phyloP scores from a whole-genome alignment of 2,329 filamentous ascomycete species.

The Pseudogymnoascus sp. region DNA sequence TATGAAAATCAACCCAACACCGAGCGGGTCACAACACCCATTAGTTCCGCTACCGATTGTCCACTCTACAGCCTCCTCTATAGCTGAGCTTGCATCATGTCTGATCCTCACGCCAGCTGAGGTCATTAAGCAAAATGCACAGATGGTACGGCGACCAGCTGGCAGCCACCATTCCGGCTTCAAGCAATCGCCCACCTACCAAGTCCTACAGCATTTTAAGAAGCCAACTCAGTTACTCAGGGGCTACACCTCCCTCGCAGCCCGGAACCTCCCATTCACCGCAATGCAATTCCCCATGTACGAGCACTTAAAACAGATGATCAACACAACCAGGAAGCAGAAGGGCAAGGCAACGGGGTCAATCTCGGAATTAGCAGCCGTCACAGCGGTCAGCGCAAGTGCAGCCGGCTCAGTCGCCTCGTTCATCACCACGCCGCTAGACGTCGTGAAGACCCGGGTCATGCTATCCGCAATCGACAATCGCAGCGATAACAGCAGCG shows the following conservation, averaged over 20 bases:
- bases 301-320: slow-evolving; percentile 54
- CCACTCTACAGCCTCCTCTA: slow-evolving; percentile 64
- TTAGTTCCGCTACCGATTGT: slow-evolving; percentile 61
- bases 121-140: slow-evolving; percentile 88
- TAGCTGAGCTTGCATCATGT: slow-evolving; percentile 77
- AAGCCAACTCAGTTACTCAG: slow-evolving; percentile 48
- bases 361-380: slow-evolving; percentile 57
- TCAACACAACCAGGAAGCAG: slow-evolving; percentile 38
- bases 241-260: slow-evolving; percentile 74
- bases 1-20: slow-evolving; percentile 38
- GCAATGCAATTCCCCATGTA: slow-evolving; percentile 85
- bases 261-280: slow-evolving; percentile 79
- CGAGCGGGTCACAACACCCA: slow-evolving; percentile 46
- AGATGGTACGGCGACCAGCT: slow-evolving; percentile 53
- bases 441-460: slow-evolving; percentile 83
- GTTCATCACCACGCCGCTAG: slow-evolving; percentile 76
- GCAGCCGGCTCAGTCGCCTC: slow-evolving; percentile 67
- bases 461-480: slow-evolving; percentile 59
- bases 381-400: slow-evolving; percentile 68
- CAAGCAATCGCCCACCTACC: slow-evolving; percentile 40
- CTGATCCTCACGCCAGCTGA: slow-evolving; percentile 81
- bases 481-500: slow-evolving; percentile 15
- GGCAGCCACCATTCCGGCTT: slow-evolving; percentile 34
- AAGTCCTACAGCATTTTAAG: slow-evolving; percentile 49
- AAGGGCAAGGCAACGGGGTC: slow-evolving; percentile 19